phyloP scores from a whole-genome alignment of 306 rosid genomes.

The Fagus sylvatica region DNA sequence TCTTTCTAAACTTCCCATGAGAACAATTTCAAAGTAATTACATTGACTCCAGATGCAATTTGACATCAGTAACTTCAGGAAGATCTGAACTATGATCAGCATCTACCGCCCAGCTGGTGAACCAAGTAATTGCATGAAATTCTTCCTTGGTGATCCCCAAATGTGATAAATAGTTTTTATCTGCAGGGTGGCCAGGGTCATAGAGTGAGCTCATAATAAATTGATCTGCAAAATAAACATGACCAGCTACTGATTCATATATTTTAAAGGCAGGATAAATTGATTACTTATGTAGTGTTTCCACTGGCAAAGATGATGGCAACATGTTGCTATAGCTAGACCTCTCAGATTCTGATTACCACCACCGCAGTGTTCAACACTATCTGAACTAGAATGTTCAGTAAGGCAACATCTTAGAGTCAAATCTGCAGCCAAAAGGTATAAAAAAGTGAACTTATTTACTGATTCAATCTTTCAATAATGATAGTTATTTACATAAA shows the following conservation, averaged over 20 bases:
- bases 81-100: constrained; percentile 70
- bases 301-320: constrained; percentile 99
- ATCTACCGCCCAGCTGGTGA: constrained; percentile 96
- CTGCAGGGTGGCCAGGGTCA: constrained; percentile 40
- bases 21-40: constrained; percentile 31
- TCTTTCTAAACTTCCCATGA: not conserved
- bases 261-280: constrained; percentile 13
- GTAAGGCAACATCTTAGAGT: constrained; percentile 89
- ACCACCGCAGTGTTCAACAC: constrained; percentile 15
- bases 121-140: constrained; percentile 86
- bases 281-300: constrained; percentile 73
- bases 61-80: constrained; percentile 39
- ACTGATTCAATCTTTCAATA: constrained; percentile 4
- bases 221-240: not conserved
- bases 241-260: not conserved
- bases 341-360: constrained; percentile 54
- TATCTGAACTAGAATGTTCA: constrained; percentile 35
- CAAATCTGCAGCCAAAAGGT: constrained; percentile 58
- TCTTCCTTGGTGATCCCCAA: constrained; percentile 73
- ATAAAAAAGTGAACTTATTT: not conserved
- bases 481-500: not conserved
- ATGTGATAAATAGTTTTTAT: constrained; percentile 58
- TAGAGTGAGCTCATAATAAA: constrained; percentile 18
- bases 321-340: constrained; percentile 89
- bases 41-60: constrained; percentile 49